These are phyloP conservation scores for Ottelia alismoides DNA, from an alignment of 106 monocot genomes.

Conservation along the genomic window DNA sequence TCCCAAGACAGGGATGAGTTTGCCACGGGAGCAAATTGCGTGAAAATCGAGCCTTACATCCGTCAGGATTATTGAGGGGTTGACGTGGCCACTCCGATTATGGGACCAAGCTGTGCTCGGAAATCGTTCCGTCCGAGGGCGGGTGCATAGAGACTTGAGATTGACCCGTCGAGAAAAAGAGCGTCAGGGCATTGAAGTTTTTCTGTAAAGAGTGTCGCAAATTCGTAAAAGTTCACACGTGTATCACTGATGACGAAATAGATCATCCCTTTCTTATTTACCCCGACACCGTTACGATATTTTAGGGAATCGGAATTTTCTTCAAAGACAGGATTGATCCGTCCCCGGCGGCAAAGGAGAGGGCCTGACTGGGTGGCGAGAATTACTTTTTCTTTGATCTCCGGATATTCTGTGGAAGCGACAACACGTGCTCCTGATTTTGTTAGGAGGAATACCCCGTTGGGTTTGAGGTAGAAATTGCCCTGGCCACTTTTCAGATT, in stretches of 20 bases:
- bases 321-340: not conserved
- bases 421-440: too few species aligned
- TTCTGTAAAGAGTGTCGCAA: not conserved
- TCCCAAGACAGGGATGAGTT: too few species aligned
- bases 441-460: not conserved
- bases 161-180: not conserved
- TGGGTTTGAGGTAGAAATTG: not conserved
- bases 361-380: not conserved
- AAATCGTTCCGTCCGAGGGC: too few species aligned
- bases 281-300: not conserved
- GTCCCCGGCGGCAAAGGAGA: not conserved
- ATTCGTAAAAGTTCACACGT: not conserved
- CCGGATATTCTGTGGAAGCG: too few species aligned
- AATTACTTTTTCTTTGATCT: too few species aligned
- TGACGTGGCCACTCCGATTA: not conserved
- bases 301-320: not conserved
- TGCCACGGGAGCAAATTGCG: too few species aligned
- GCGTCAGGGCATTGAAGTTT: not conserved
- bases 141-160: not conserved
- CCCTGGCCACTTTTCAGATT: not conserved
- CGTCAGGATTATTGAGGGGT: too few species aligned
- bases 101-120: not conserved
- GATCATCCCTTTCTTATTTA: not conserved
- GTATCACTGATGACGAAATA: not conserved
- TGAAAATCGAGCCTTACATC: too few species aligned